phyloP scores from a whole-genome alignment of 176 grass and related monocot genomes.

The Calamus simplicifolius region DNA sequence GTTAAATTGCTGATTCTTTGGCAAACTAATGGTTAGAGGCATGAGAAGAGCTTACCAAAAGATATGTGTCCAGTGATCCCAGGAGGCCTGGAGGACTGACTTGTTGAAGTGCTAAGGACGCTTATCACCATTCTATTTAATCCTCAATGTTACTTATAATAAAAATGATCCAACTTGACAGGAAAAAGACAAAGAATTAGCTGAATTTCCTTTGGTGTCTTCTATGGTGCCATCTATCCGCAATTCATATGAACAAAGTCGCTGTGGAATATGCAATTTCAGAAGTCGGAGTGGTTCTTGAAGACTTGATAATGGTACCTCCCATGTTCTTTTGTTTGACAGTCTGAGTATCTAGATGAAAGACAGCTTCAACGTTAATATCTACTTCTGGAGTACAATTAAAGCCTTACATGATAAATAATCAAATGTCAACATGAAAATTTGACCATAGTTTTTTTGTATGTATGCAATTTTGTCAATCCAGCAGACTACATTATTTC shows the following conservation, averaged over 20 bases:
- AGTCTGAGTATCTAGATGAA: not conserved
- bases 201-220: constrained; percentile 35
- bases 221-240: constrained; percentile 72
- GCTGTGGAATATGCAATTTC: constrained; percentile 85
- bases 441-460: too few relatives aligned
- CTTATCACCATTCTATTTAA: not conserved
- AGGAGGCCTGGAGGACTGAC: constrained; percentile 48
- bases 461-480: too few relatives aligned
- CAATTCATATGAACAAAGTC: constrained; percentile 60
- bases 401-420: too few relatives aligned
- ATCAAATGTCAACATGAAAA: too few relatives aligned
- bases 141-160: constrained; percentile 8
- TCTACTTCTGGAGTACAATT: too few relatives aligned
- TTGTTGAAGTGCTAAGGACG: constrained; percentile 57
- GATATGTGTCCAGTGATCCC: constrained; percentile 50
- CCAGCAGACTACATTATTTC: too few relatives aligned
- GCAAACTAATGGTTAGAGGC: constrained; percentile 39
- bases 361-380: too few relatives aligned
- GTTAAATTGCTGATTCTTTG: not conserved
- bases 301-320: not conserved
- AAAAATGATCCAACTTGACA: constrained; percentile 24
- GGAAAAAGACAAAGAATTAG: constrained; percentile 33
- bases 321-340: not conserved
- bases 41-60: constrained; percentile 73
- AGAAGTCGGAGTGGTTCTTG: constrained; percentile 51